phyloP scores from a whole-genome alignment of 2,329 filamentous ascomycete species.

The Pseudonectria foliicola region DNA sequence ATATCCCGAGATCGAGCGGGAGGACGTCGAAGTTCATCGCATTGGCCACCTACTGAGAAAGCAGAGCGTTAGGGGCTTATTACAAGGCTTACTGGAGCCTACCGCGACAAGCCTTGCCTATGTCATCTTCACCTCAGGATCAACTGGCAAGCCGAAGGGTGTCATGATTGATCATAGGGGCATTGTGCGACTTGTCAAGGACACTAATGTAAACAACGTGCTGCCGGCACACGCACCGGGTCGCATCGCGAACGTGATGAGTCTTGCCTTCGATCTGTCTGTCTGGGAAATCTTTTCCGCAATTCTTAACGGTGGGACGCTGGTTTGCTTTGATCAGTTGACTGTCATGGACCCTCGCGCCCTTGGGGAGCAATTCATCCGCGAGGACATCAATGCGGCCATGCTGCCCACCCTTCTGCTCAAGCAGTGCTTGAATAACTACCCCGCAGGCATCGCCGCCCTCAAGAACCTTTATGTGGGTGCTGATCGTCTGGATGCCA shows the following conservation, averaged over 20 bases:
- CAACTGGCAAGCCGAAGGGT: slow-evolving; percentile 17
- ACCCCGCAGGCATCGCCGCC: slow-evolving; percentile 1
- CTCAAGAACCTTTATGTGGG: slow-evolving; percentile 8
- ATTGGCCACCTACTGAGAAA: slow-evolving; percentile 4
- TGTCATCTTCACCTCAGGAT: slow-evolving; percentile 18
- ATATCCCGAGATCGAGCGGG: slow-evolving; percentile 1
- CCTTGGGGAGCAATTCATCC: slow-evolving; percentile 5
- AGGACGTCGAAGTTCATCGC: slow-evolving; percentile 5
- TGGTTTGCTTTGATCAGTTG: slow-evolving; percentile 8
- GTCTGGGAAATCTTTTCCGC: slow-evolving; percentile 6
- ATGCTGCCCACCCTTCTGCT: slow-evolving; percentile 10
- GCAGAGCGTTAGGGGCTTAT: neutral
- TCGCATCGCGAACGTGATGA: slow-evolving; percentile 3
- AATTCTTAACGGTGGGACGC: slow-evolving; percentile 7
- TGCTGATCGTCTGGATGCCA: slow-evolving; percentile 12
- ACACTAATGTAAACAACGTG: neutral
- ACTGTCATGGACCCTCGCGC: slow-evolving; percentile 2
- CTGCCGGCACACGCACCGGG: neutral
- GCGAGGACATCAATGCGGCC: slow-evolving; percentile 4
- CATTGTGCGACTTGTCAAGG: slow-evolving; percentile 1
- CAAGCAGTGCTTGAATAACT: slow-evolving; percentile 12
- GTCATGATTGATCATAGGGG: slow-evolving; percentile 11
- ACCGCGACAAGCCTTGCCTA: slow-evolving; percentile 10
- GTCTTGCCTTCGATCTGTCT: slow-evolving; percentile 8
- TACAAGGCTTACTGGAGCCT: neutral